Conservation (phyloP, 169 alveolate species). For the Perkinsus chesapeaki region DNA sequence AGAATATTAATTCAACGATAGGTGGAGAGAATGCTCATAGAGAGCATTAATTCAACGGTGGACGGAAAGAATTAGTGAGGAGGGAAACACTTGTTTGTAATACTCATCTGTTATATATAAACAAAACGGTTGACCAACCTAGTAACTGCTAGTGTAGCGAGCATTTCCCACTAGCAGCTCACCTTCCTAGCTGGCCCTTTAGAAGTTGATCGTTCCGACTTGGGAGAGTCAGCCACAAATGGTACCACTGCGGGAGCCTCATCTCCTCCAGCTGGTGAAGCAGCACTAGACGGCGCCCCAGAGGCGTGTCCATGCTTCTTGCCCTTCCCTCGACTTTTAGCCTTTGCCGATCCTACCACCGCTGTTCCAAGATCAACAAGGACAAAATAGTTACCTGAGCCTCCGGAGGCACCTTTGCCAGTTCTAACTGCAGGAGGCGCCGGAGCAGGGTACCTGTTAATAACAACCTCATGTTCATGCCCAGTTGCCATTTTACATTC, state of each 20-base stretch:
- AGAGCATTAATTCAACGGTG: no score
- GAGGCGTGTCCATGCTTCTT: neutral
- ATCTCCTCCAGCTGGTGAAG: neutral
- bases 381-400: no score
- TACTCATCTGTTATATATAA: no score
- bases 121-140: no score
- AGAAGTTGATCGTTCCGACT: neutral
- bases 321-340: neutral
- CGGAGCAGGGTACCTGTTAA: neutral
- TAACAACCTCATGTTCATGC: neutral
- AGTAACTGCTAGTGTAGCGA: no score
- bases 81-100: no score
- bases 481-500: neutral
- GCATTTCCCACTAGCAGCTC: no score
- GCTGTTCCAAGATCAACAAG: no score
- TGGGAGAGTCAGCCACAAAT: neutral
- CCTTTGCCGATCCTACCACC: neutral
- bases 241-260: neutral
- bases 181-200: neutral
- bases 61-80: no score
- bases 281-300: neutral
- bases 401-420: neutral
- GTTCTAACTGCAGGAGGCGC: neutral
- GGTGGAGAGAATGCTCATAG: no score
- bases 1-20: no score